Percentiles rank a stretch among this genome's conserved stretches.
phyloP scores from a whole-genome alignment of 23 red algal species.

The Gracilaria caudata region DNA sequence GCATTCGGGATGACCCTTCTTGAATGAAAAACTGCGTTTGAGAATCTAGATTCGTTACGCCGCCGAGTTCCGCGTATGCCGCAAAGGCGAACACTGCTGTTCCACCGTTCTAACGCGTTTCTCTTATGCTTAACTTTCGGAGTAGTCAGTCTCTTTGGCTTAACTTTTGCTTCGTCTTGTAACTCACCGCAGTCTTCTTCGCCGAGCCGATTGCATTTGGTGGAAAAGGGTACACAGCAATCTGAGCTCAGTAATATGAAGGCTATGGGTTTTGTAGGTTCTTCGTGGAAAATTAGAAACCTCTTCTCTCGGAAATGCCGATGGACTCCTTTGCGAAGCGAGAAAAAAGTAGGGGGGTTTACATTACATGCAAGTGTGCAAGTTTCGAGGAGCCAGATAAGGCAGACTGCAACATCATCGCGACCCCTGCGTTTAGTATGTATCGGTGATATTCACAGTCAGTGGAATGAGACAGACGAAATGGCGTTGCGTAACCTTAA shows the following conservation, averaged over 20 bases:
- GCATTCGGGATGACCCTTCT: no score
- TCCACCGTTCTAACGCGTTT: not conserved
- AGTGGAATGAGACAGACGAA: slow-evolving; percentile 71
- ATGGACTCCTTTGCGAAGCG: not conserved
- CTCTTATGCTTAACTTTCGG: not conserved
- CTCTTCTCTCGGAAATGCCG: slow-evolving; percentile 17
- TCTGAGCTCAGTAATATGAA: not conserved
- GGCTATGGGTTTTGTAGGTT: not conserved
- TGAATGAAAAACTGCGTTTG: no score
- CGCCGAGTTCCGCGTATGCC: not conserved
- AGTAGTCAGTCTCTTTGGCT: not conserved
- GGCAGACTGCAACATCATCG: not conserved
- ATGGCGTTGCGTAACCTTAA: slow-evolving; percentile 43
- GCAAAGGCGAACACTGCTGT: not conserved
- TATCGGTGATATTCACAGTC: slow-evolving; percentile 86
- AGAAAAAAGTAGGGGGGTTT: not conserved
- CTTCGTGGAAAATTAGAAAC: not conserved
- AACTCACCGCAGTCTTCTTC: not conserved
- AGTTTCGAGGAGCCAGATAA: not conserved
- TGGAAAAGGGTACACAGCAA: not conserved
- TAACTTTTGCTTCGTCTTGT: not conserved
- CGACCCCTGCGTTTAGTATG: slow-evolving; percentile 63
- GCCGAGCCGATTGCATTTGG: not conserved
- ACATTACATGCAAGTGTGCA: not conserved
- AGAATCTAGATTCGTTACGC: not conserved